phyloP scores from a whole-genome alignment of 1,284 basidiomycete genomes.

The Melampsora larici-populina region DNA sequence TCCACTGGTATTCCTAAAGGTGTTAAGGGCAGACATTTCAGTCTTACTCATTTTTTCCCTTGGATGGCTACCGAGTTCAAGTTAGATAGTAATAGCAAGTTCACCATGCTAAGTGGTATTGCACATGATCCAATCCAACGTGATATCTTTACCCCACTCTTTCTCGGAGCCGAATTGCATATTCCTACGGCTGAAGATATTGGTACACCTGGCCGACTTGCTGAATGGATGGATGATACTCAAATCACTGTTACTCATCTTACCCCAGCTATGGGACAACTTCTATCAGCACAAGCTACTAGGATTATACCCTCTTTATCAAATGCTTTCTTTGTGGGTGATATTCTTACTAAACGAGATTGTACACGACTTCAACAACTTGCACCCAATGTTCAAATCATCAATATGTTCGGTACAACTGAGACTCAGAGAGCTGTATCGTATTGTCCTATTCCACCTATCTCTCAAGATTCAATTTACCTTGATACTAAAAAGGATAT shows the following conservation, averaged over 20 bases:
- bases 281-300: constrained; percentile 91
- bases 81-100: constrained; percentile 71
- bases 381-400: constrained; percentile 85
- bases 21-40: constrained; percentile 90
- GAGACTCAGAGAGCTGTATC: constrained; percentile 99
- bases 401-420: constrained; percentile 99
- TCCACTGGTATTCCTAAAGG: constrained; percentile 98
- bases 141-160: constrained; percentile 98
- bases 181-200: constrained; percentile 98
- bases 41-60: constrained; percentile 98
- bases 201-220: constrained; percentile 89
- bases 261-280: constrained; percentile 98
- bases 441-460: constrained; percentile 88
- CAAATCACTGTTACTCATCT: constrained; percentile 90
- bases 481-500: constrained; percentile 93
- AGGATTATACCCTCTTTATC: constrained; percentile 78
- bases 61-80: constrained; percentile 95
- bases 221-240: constrained; percentile 96
- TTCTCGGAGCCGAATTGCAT: constrained; percentile 92
- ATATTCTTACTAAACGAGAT: constrained; percentile 96
- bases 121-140: constrained; percentile 99
- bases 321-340: constrained; percentile 99
- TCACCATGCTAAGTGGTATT: constrained; percentile 98
- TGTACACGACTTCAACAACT: constrained; percentile 91
- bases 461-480: constrained; percentile 81